Percentiles rank a stretch among this genome's conserved stretches.
phyloP scores from a whole-genome alignment of 176 grass and related monocot genomes.

The Ananas comosus region DNA sequence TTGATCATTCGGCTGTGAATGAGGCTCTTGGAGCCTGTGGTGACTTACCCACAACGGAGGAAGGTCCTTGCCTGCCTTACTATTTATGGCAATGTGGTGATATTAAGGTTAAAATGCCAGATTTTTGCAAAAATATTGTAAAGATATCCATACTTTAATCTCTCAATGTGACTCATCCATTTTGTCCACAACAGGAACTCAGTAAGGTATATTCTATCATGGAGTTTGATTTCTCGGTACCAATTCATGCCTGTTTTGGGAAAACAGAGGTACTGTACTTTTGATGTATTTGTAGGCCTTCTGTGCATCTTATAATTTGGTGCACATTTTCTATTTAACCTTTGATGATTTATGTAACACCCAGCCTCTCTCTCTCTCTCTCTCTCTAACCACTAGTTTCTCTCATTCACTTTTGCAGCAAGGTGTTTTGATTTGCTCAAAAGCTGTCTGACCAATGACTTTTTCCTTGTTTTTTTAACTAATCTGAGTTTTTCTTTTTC shows the following conservation, averaged over 20 bases:
- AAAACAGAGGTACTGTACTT: slow-evolving; percentile 54
- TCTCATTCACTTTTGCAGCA: too few relatives aligned
- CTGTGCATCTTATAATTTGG: neutral
- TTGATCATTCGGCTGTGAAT: slow-evolving; percentile 71
- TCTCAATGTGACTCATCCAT: too few relatives aligned
- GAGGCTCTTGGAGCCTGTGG: slow-evolving; percentile 83
- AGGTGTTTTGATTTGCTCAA: neutral
- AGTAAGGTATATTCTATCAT: slow-evolving; percentile 55
- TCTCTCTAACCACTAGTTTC: too few relatives aligned
- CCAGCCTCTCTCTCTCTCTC: neutral
- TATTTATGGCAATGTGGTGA: slow-evolving; percentile 87
- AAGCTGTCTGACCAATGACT: neutral
- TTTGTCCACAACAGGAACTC: slow-evolving; percentile 38
- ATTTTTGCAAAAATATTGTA: neutral
- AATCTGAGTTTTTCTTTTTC: neutral
- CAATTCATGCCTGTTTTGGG: slow-evolving; percentile 58
- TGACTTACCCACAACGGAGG: slow-evolving; percentile 41
- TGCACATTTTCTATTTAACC: neutral
- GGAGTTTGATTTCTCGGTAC: slow-evolving; percentile 64
- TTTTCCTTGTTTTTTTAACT: neutral
- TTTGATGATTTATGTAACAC: neutral
- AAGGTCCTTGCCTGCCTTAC: slow-evolving; percentile 66
- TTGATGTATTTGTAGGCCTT: neutral
- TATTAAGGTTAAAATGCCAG: slow-evolving; percentile 36
- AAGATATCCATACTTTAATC: neutral